phyloP scores from a whole-genome alignment of 148 eudicot species.

The Tetragonia tetragonoides region DNA sequence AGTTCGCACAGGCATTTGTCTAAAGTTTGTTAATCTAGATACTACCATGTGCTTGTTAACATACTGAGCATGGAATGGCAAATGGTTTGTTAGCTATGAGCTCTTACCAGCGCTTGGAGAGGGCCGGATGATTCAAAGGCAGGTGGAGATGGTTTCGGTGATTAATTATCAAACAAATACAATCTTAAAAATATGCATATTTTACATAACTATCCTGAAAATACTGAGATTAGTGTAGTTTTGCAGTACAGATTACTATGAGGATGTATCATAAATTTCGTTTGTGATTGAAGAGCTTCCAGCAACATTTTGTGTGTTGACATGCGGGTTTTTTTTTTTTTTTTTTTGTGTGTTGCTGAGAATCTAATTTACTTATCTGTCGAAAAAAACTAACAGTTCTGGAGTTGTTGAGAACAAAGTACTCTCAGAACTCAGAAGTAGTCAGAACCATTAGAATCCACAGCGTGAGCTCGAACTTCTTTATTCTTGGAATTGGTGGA shows the following conservation, averaged over 20 bases:
- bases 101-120: background rate
- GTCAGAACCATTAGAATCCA: no score
- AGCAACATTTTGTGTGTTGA: background rate
- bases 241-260: background rate
- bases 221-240: background rate
- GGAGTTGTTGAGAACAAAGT: no score
- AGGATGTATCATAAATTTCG: background rate
- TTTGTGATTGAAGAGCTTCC: conserved; percentile 5
- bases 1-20: conserved; percentile 4
- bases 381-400: no score
- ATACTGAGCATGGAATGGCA: conserved; percentile 6
- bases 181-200: background rate
- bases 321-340: background rate
- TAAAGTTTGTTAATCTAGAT: conserved; percentile 4
- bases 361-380: background rate
- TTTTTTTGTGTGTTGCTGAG: background rate
- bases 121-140: background rate
- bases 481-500: no score
- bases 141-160: background rate
- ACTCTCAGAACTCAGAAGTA: no score
- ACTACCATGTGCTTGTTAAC: conserved; percentile 4
- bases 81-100: conserved; percentile 1
- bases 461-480: no score
- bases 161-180: background rate
- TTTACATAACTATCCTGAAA: background rate